A percentile compares a stretch with the other conserved stretches of the same genome.
These are phyloP conservation scores for Grigorovia transvaalensis DNA, from an alignment of 805 yeast species.

Conservation along the genomic window DNA sequence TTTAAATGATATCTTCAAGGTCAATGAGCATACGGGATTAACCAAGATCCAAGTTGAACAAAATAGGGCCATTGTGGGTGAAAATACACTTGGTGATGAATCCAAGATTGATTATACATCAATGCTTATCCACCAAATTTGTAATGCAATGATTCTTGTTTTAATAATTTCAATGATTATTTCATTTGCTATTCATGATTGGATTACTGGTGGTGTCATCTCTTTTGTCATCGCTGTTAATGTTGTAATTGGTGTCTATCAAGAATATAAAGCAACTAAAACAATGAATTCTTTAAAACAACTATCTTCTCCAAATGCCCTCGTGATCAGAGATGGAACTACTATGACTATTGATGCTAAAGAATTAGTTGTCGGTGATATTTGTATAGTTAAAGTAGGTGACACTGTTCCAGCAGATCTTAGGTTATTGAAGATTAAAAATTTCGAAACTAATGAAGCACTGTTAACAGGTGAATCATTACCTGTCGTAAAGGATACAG, in stretches of 20 bases:
- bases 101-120: slow-evolving; percentile 58
- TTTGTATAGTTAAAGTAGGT: slow-evolving; percentile 81
- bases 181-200: slow-evolving; percentile 82
- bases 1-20: slow-evolving; percentile 36
- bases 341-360: slow-evolving; percentile 71
- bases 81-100: slow-evolving; percentile 73
- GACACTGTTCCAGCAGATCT: slow-evolving; percentile 96
- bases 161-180: slow-evolving; percentile 81
- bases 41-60: slow-evolving; percentile 54
- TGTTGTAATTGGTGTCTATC: slow-evolving; percentile 90
- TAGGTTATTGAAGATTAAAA: slow-evolving; percentile 63
- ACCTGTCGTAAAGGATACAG: slow-evolving; percentile 62
- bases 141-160: slow-evolving; percentile 83
- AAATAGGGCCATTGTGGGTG: slow-evolving; percentile 63
- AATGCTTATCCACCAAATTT: slow-evolving; percentile 72
- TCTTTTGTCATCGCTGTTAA: slow-evolving; percentile 84
- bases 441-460: slow-evolving; percentile 82
- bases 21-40: slow-evolving; percentile 47
- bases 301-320: slow-evolving; percentile 90
- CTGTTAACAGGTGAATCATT: slow-evolving; percentile 89
- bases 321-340: slow-evolving; percentile 68
- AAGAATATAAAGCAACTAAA: slow-evolving; percentile 91
- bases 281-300: slow-evolving; percentile 86
- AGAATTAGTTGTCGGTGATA: slow-evolving; percentile 88
- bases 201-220: slow-evolving; percentile 88